Percentiles rank a stretch among this genome's conserved stretches.
Evolutionary conservation across 139 green algal genomes (phyloP).

Genomic region (Helicosporidium sp.): DNA sequence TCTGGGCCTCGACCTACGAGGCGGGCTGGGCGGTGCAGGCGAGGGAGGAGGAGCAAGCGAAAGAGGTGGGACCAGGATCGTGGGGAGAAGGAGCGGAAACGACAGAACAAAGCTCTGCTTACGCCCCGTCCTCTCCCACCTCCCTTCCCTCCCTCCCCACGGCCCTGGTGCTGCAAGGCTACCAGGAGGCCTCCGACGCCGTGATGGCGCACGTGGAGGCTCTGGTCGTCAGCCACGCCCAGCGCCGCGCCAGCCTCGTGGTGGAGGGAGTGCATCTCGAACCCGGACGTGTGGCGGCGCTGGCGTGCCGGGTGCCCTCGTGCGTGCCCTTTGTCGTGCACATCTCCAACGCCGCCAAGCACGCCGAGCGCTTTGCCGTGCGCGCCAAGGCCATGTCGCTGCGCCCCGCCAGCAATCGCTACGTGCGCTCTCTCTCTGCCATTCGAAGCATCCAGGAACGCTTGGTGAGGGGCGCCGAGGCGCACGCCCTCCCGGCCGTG

Average conservation of each 20-base stretch:
- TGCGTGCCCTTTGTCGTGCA: slow-evolving; percentile 81
- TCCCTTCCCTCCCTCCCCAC: too few species aligned
- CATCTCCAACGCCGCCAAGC: slow-evolving; percentile 74
- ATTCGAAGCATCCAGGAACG: slow-evolving; percentile 76
- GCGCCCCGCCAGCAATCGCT: slow-evolving; percentile 50
- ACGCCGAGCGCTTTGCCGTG: slow-evolving; percentile 81
- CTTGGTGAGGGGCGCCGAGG: slow-evolving; percentile 50
- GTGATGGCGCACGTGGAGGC: slow-evolving; percentile 49
- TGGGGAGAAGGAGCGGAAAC: too few species aligned
- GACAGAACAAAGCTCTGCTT: too few species aligned
- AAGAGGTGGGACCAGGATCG: too few species aligned
- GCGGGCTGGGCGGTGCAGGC: not conserved
- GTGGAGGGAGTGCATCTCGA: slow-evolving; percentile 40
- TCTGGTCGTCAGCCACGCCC: slow-evolving; percentile 42
- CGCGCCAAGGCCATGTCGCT: slow-evolving; percentile 88
- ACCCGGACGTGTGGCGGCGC: slow-evolving; percentile 29
- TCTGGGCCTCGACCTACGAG: slow-evolving; percentile 75
- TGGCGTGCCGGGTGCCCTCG: slow-evolving; percentile 23
- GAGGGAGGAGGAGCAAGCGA: too few species aligned
- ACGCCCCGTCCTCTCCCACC: too few species aligned
- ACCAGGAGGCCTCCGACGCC: slow-evolving; percentile 68
- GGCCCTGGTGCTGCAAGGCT: slow-evolving; percentile 37
- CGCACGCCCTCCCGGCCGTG: slow-evolving; percentile 56
- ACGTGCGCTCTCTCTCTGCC: slow-evolving; percentile 61
- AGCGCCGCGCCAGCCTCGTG: slow-evolving; percentile 37